Evolutionary conservation across 305 asterid genomes (phyloP).

Genomic region (Fraxinus baroniana): DNA sequence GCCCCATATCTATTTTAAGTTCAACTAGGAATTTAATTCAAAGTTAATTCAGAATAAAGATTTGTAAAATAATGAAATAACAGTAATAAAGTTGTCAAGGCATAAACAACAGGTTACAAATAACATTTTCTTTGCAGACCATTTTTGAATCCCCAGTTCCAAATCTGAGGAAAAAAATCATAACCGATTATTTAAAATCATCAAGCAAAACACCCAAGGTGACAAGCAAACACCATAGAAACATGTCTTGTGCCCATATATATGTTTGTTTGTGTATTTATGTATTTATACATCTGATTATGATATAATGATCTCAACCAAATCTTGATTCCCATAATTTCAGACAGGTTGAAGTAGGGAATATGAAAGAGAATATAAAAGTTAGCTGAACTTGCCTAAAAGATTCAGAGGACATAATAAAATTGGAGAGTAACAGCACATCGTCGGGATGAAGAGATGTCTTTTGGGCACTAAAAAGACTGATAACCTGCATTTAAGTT

Average conservation of each 20-base stretch:
- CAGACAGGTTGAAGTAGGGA: conserved; percentile 15
- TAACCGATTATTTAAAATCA: neutral
- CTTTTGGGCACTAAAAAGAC: conserved; percentile 91
- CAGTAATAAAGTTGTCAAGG: neutral
- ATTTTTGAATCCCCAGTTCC: neutral
- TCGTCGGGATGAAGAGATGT: conserved; percentile 97
- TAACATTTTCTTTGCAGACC: neutral
- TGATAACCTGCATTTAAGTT: conserved; percentile 75
- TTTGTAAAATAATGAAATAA: neutral
- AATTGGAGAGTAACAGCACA: conserved; percentile 82
- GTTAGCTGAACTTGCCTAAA: conserved; percentile 57
- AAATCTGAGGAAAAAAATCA: neutral
- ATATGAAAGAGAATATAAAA: conserved; percentile 8
- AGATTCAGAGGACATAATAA: conserved; percentile 90
- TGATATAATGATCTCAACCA: conserved; percentile 7
- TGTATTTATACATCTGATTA: conserved; percentile 11
- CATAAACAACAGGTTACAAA: neutral
- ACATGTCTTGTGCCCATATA: neutral
- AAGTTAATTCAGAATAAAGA: neutral
- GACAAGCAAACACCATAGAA: neutral
- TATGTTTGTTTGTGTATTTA: neutral
- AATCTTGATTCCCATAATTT: neutral
- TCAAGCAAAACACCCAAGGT: neutral
- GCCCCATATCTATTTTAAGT: neutral
- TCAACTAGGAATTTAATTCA: neutral